phyloP scores from a whole-genome alignment of 371 early-diverging fungal species.

The Apophysomyces variabilis region DNA sequence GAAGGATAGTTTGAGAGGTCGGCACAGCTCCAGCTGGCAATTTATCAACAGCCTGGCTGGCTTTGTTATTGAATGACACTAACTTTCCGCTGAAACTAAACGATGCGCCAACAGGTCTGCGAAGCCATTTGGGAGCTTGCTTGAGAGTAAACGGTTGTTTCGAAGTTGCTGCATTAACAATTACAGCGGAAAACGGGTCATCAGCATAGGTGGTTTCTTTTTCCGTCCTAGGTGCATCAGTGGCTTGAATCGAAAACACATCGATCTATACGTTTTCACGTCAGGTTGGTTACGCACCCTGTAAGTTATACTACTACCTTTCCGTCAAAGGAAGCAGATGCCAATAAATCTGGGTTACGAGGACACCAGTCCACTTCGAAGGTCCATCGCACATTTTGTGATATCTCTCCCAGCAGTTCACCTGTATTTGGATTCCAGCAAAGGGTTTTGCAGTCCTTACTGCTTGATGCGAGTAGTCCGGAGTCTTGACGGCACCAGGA shows the following conservation, averaged over 20 bases:
- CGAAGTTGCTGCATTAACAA: conserved; percentile 27
- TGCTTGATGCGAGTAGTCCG: conserved; percentile 84
- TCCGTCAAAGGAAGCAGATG: conserved; percentile 89
- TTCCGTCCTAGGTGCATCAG: conserved; percentile 25
- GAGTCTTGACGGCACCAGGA: conserved; percentile 95
- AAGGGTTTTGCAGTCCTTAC: conserved; percentile 92
- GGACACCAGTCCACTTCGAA: conserved; percentile 95
- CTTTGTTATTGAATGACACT: conserved; percentile 68
- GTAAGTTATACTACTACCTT: conserved; percentile 49
- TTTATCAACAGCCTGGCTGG: conserved; percentile 44
- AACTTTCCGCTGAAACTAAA: conserved; percentile 94
- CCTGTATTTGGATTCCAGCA: conserved; percentile 86
- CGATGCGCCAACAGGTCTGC: conserved; percentile 88
- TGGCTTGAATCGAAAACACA: conserved; percentile 83
- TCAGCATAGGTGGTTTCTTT: conserved; percentile 33
- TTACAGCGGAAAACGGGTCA: conserved; percentile 76
- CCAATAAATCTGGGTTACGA: conserved; percentile 87
- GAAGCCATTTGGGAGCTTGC: conserved; percentile 95
- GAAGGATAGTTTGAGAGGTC: conserved; percentile 39
- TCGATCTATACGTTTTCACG: conserved; percentile 51
- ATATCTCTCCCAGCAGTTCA: conserved; percentile 79
- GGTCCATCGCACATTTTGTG: conserved; percentile 82
- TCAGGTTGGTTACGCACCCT: background rate
- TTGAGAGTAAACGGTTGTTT: conserved; percentile 57
- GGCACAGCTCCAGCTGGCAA: conserved; percentile 55